Evolutionary conservation across 768 basidiomycete genomes (phyloP).

Genomic region (Boletus rufocinnamomeus): DNA sequence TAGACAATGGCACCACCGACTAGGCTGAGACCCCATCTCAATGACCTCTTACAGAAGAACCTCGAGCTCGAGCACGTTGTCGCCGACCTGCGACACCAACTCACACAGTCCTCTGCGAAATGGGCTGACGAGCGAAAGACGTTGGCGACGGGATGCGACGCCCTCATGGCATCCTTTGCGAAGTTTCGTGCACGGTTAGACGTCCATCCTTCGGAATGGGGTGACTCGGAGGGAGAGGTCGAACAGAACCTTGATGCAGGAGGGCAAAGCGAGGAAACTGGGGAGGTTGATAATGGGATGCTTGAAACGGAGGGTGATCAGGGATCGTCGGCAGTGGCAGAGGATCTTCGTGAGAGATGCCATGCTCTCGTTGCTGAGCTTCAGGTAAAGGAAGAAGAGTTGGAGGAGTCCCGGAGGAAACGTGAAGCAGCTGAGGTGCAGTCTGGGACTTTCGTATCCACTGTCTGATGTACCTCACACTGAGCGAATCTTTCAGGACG

Average conservation of each 20-base stretch:
- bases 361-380: slow-evolving; percentile 23
- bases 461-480: slow-evolving; percentile 8
- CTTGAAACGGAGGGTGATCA: slow-evolving; percentile 14
- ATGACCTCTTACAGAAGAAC: slow-evolving; percentile 31
- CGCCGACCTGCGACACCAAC: slow-evolving; percentile 31
- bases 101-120: slow-evolving; percentile 32
- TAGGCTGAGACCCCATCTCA: slow-evolving; percentile 28
- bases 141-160: slow-evolving; percentile 23
- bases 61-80: slow-evolving; percentile 32
- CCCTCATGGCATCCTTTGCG: slow-evolving; percentile 35
- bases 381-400: slow-evolving; percentile 19
- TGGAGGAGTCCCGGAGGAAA: slow-evolving; percentile 20
- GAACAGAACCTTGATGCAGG: slow-evolving; percentile 24
- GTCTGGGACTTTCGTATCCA: slow-evolving; percentile 3
- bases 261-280: slow-evolving; percentile 18
- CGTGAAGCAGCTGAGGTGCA: slow-evolving; percentile 24
- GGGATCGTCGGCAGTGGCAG: slow-evolving; percentile 1
- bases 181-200: slow-evolving; percentile 31
- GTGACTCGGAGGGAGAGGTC: slow-evolving; percentile 28
- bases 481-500: slow-evolving; percentile 18
- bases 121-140: slow-evolving; percentile 33
- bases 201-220: slow-evolving; percentile 22
- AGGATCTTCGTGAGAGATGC: slow-evolving; percentile 16
- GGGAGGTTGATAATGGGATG: slow-evolving; percentile 11
- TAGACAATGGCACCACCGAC: slow-evolving; percentile 30